Percentiles rank a stretch among this genome's conserved stretches.
These are phyloP conservation scores for Fusarium virguliforme DNA, from an alignment of 2,329 filamentous ascomycete genomes.

Conservation along the genomic window DNA sequence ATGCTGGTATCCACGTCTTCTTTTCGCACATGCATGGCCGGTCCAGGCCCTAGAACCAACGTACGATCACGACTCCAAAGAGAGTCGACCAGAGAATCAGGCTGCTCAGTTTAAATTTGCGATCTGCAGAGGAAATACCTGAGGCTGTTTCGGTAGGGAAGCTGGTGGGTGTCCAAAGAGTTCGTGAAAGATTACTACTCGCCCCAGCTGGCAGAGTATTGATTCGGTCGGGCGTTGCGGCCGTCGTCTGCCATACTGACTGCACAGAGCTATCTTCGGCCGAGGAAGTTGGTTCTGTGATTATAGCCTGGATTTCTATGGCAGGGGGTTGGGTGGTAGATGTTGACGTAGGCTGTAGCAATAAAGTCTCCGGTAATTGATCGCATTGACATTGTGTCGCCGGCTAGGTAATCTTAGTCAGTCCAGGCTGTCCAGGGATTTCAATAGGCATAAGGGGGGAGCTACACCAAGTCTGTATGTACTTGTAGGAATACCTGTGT, in stretches of 20 bases:
- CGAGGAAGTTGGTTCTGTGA: neutral
- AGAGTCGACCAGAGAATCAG: conserved; percentile 16
- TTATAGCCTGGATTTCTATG: conserved; percentile 6
- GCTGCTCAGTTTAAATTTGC: conserved; percentile 3
- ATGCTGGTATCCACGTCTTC: neutral
- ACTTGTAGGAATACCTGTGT: too few species aligned
- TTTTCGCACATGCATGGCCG: neutral
- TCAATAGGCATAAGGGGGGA: too few species aligned
- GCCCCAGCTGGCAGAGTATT: conserved; percentile 12
- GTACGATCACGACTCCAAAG: neutral
- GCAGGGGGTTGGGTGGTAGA: too few species aligned
- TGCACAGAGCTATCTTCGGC: too few species aligned
- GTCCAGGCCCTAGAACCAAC: neutral
- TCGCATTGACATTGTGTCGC: too few species aligned
- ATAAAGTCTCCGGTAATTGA: too few species aligned
- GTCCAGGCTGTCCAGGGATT: too few species aligned
- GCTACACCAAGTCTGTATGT: too few species aligned
- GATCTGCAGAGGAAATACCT: conserved; percentile 13
- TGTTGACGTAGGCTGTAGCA: too few species aligned
- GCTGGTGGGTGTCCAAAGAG: conserved; percentile 16
- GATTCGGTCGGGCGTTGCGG: conserved; percentile 8
- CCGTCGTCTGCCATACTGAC: conserved; percentile 4
- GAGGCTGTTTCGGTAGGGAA: conserved; percentile 17
- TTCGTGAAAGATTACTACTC: conserved; percentile 19
- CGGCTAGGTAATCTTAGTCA: too few species aligned